These are phyloP conservation scores for Teratosphaeria gauchensis DNA, from an alignment of 2,329 filamentous ascomycete genomes.

Conservation along the genomic window DNA sequence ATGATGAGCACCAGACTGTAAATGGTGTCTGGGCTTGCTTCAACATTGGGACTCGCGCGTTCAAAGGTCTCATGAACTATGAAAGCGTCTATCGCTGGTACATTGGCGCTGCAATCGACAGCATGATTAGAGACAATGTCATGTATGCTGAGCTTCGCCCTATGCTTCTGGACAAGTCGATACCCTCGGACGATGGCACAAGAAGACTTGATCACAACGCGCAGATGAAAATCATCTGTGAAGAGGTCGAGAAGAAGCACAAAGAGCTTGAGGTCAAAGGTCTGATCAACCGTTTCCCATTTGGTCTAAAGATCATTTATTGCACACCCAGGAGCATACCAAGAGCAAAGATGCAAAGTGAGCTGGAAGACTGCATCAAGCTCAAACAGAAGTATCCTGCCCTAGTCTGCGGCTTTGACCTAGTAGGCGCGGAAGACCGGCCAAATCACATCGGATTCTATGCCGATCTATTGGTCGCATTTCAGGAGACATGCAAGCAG, in stretches of 20 bases:
- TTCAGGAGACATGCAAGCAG: constrained; percentile 42
- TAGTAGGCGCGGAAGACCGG: constrained; percentile 57
- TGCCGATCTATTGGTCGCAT: constrained; percentile 50
- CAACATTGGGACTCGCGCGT: constrained; percentile 59
- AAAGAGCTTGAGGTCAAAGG: constrained; percentile 28
- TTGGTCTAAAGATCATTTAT: constrained; percentile 61
- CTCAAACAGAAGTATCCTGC: constrained; percentile 49
- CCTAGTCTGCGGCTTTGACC: constrained; percentile 60
- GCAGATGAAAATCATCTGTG: constrained; percentile 53
- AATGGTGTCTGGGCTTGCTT: constrained; percentile 51
- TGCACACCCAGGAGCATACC: constrained; percentile 57
- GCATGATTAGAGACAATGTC: constrained; percentile 55
- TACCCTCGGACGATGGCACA: constrained; percentile 50
- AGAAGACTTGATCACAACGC: constrained; percentile 43
- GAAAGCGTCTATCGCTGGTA: constrained; percentile 53
- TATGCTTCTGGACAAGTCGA: constrained; percentile 58
- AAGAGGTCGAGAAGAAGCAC: constrained; percentile 44
- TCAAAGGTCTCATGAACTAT: constrained; percentile 64
- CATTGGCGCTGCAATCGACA: constrained; percentile 48
- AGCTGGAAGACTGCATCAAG: constrained; percentile 52
- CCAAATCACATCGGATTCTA: constrained; percentile 50
- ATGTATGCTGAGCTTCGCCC: constrained; percentile 64
- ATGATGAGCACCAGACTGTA: constrained; percentile 16
- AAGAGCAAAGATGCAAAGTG: constrained; percentile 36
- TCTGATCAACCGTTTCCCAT: constrained; percentile 40